A percentile compares a stretch with the other conserved stretches of the same genome.
Conservation (phyloP, 1,284 basidiomycete species). For the Agroathelia rolfsii region DNA sequence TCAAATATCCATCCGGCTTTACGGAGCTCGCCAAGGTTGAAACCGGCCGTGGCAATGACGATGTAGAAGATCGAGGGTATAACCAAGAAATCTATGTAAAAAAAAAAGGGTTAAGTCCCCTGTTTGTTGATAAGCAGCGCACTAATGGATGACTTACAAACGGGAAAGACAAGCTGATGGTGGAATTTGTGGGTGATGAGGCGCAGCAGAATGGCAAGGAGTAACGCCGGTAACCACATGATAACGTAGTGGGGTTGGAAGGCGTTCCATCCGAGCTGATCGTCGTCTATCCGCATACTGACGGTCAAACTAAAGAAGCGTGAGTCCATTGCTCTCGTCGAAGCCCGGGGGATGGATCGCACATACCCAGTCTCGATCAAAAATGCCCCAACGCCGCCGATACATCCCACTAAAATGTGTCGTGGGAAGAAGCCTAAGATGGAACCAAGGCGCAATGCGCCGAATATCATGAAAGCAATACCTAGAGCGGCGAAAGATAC, state of each 20-base stretch:
- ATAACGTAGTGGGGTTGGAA: slow-evolving; percentile 49
- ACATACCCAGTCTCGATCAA: slow-evolving; percentile 78
- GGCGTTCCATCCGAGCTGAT: slow-evolving; percentile 60
- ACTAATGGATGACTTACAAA: slow-evolving; percentile 44
- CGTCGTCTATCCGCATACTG: slow-evolving; percentile 75
- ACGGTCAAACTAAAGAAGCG: slow-evolving; percentile 60
- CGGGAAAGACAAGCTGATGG: slow-evolving; percentile 88
- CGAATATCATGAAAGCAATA: slow-evolving; percentile 81
- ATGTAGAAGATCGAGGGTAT: slow-evolving; percentile 85
- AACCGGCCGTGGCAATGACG: slow-evolving; percentile 53
- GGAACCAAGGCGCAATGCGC: slow-evolving; percentile 73
- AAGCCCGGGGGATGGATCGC: neutral
- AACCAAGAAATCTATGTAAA: slow-evolving; percentile 61
- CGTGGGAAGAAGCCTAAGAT: slow-evolving; percentile 95
- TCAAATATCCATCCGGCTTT: slow-evolving; percentile 85
- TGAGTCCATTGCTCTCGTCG: slow-evolving; percentile 2
- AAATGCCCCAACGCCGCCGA: slow-evolving; percentile 94
- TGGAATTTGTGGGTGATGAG: slow-evolving; percentile 74
- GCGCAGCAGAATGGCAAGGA: slow-evolving; percentile 70
- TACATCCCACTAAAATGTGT: slow-evolving; percentile 92
- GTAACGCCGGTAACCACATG: slow-evolving; percentile 72
- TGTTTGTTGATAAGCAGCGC: neutral
- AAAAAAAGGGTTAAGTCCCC: neutral
- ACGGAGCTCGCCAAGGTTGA: slow-evolving; percentile 58
- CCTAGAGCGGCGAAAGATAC: slow-evolving; percentile 31